Percentiles rank a stretch among this genome's conserved stretches.
phyloP scores from a whole-genome alignment of 164 flowering plant species.

The Chloranthus sessilifolius region DNA sequence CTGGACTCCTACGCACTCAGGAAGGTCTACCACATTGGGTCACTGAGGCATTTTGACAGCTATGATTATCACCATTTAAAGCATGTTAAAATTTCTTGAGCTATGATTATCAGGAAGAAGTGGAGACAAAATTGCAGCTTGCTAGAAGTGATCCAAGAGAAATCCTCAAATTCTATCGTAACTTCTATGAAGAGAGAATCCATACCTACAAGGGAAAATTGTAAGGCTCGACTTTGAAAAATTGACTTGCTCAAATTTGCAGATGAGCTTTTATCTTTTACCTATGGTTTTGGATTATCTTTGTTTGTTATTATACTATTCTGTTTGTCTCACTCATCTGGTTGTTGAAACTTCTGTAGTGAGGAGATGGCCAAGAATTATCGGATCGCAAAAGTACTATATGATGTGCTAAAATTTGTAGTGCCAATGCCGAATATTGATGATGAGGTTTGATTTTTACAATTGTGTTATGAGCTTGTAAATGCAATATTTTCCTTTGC shows the following conservation, averaged over 20 bases:
- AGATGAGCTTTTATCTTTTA: too few species aligned
- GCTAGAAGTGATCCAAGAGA: conserved; percentile 65
- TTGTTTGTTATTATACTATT: not conserved
- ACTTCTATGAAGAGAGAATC: conserved; percentile 59
- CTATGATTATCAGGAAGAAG: conserved; percentile 72
- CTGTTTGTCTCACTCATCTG: not conserved
- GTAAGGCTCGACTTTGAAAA: conserved; percentile 43
- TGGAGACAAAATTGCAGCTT: conserved; percentile 43
- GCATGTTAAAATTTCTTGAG: conserved; percentile 7
- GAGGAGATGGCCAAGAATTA: conserved; percentile 92
- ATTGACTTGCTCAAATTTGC: conserved; percentile 6
- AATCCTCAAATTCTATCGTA: conserved; percentile 62
- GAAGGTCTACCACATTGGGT: too few species aligned
- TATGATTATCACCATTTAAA: conserved; percentile 2
- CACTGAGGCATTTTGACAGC: too few species aligned
- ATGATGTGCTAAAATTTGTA: conserved; percentile 75
- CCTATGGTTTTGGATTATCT: not conserved
- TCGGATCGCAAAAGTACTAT: conserved; percentile 81
- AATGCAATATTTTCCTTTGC: not conserved
- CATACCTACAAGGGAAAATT: conserved; percentile 55
- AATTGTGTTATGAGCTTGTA: not conserved
- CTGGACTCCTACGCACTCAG: too few species aligned
- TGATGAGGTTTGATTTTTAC: conserved; percentile 44
- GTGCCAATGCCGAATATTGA: conserved; percentile 55
- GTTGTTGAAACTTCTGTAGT: conserved; percentile 29